A percentile compares a stretch with the other conserved stretches of the same genome.
phyloP scores from a whole-genome alignment of 305 asterid genomes.

The Solanum aculeatissimum region DNA sequence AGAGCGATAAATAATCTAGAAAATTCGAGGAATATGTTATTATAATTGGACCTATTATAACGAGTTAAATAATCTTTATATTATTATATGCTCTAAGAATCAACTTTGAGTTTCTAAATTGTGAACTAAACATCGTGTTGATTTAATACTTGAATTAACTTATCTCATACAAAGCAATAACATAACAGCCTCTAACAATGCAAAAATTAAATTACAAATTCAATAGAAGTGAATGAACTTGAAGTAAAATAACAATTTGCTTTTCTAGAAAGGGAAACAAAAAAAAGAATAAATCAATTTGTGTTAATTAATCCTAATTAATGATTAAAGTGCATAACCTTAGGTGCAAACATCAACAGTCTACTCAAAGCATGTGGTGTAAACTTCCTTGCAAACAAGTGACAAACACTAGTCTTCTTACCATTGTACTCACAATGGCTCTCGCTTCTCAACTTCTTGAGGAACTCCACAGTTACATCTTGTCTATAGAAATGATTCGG shows the following conservation, averaged over 20 bases:
- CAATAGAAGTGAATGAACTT: too few relatives aligned
- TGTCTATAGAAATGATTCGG: slow-evolving; percentile 37
- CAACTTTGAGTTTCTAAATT: too few relatives aligned
- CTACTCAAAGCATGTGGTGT: slow-evolving; percentile 43
- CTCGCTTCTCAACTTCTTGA: slow-evolving; percentile 47
- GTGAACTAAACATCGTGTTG: too few relatives aligned
- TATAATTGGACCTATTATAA: not conserved
- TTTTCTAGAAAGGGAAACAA: too few relatives aligned
- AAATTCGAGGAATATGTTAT: not conserved
- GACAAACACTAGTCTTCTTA: slow-evolving; percentile 31
- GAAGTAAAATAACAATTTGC: too few relatives aligned
- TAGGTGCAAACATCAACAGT: slow-evolving; percentile 61
- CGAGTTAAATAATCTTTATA: not conserved
- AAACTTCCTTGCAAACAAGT: slow-evolving; percentile 81
- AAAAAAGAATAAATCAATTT: too few relatives aligned
- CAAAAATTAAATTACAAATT: too few relatives aligned
- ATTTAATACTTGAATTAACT: too few relatives aligned
- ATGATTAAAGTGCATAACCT: slow-evolving; percentile 46
- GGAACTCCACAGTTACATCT: slow-evolving; percentile 24
- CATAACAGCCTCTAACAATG: too few relatives aligned
- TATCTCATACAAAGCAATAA: too few relatives aligned
- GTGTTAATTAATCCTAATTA: not conserved
- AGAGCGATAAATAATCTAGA: not conserved
- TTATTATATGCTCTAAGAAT: too few relatives aligned
- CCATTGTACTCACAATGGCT: slow-evolving; percentile 54